Evolutionary conservation across 768 basidiomycete genomes (phyloP).

Genomic region (Cyclocybe cylindracea): DNA sequence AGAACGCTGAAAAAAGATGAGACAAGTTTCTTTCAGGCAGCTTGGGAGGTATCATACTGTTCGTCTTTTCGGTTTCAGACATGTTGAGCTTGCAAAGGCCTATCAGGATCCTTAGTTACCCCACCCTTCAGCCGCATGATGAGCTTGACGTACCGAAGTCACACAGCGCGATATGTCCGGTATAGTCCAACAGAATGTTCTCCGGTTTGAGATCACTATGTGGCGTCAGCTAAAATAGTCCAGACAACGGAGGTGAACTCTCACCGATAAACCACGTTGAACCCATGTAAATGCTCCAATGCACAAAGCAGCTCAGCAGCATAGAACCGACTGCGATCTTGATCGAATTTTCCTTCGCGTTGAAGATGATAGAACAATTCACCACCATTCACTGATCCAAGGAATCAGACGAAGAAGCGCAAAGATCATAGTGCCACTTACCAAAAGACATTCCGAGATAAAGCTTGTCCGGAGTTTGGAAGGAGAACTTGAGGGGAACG

Average conservation of each 20-base stretch:
- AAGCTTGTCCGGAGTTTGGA: conserved; percentile 96
- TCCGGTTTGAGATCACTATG: conserved; percentile 93
- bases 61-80: conserved; percentile 96
- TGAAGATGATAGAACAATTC: conserved; percentile 98
- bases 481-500: conserved; percentile 98
- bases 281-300: conserved; percentile 92
- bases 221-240: background rate
- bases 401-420: background rate
- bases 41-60: conserved; percentile 58
- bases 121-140: background rate
- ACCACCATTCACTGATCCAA: conserved; percentile 82
- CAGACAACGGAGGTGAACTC: conserved; percentile 16
- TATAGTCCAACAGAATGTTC: conserved; percentile 96
- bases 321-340: conserved; percentile 92
- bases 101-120: conserved; percentile 20
- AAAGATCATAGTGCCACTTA: conserved; percentile 30
- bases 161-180: conserved; percentile 96
- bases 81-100: conserved; percentile 95
- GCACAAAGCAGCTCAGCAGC: conserved; percentile 97
- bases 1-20: conserved; percentile 67
- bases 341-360: conserved; percentile 94
- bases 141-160: conserved; percentile 71
- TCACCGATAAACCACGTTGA: conserved; percentile 97
- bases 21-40: background rate
- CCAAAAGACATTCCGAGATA: conserved; percentile 98